Conservation (phyloP, 176 grass and related monocot genomes). For the Pontederia crassipes region DNA sequence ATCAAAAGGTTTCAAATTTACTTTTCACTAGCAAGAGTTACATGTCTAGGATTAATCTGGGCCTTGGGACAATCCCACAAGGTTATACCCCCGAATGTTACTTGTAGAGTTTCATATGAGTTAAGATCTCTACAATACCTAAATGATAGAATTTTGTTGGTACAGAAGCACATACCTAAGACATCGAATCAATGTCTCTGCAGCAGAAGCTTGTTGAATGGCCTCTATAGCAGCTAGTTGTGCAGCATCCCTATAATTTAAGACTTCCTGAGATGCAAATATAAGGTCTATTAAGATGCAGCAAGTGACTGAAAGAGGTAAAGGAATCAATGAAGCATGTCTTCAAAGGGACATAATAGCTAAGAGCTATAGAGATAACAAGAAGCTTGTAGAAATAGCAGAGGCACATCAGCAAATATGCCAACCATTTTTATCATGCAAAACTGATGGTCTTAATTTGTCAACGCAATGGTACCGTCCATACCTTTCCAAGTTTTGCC, state of each 20-base stretch:
- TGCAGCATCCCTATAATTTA: conserved; percentile 14
- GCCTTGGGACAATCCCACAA: too few relatives aligned
- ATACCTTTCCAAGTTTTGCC: conserved; percentile 19
- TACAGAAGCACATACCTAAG: neutral
- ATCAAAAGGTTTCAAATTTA: too few relatives aligned
- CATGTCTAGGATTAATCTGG: too few relatives aligned
- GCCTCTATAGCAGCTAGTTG: conserved; percentile 16
- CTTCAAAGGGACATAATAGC: neutral
- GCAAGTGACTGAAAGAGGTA: neutral
- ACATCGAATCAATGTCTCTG: conserved; percentile 12
- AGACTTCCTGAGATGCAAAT: conserved; percentile 8
- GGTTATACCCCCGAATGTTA: too few relatives aligned
- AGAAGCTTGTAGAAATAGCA: neutral
- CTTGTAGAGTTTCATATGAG: neutral
- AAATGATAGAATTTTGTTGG: neutral
- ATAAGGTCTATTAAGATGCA: neutral
- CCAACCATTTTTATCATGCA: neutral
- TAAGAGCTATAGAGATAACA: neutral
- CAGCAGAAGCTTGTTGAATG: conserved; percentile 13
- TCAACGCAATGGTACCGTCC: neutral
- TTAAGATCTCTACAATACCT: neutral
- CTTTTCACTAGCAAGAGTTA: too few relatives aligned
- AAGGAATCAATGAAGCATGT: neutral
- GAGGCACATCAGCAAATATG: neutral
- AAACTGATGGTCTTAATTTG: neutral